Percentiles rank a stretch among this genome's conserved stretches.
phyloP scores from a whole-genome alignment of 345 rosid genomes.

The Isatis tinctoria region DNA sequence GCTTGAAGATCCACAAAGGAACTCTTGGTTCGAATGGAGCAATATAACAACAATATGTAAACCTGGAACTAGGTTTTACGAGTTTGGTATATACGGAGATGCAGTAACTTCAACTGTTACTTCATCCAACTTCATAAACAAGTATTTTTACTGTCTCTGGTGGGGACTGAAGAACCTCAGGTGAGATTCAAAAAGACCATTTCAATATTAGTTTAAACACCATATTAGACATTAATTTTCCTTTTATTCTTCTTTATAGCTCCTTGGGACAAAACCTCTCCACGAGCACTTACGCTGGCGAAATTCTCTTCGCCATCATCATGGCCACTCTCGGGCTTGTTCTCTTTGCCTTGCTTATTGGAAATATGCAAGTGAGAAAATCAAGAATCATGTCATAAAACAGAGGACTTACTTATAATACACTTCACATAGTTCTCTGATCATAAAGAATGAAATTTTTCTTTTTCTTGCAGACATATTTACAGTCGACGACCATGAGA shows the following conservation, averaged over 20 bases:
- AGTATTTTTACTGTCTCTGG: conserved; percentile 94
- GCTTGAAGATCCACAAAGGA: conserved; percentile 37
- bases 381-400: no score
- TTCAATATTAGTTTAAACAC: background rate
- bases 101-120: conserved; percentile 54
- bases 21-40: conserved; percentile 60
- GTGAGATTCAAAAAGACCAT: conserved; percentile 30
- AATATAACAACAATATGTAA: conserved; percentile 53
- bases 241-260: conserved; percentile 33
- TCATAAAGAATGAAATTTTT: background rate
- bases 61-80: conserved; percentile 43
- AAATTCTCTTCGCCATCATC: conserved; percentile 67
- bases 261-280: conserved; percentile 76
- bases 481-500: conserved; percentile 74
- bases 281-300: conserved; percentile 82
- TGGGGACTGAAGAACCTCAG: conserved; percentile 92
- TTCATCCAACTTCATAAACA: conserved; percentile 56
- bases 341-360: conserved; percentile 87
- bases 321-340: conserved; percentile 80
- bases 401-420: background rate
- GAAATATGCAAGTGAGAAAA: conserved; percentile 95
- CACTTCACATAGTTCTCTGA: background rate
- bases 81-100: conserved; percentile 79
- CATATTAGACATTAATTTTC: background rate
- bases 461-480: conserved; percentile 54